These are phyloP conservation scores for Candida caryicola DNA, from an alignment of 805 yeast genomes.

Conservation along the genomic window DNA sequence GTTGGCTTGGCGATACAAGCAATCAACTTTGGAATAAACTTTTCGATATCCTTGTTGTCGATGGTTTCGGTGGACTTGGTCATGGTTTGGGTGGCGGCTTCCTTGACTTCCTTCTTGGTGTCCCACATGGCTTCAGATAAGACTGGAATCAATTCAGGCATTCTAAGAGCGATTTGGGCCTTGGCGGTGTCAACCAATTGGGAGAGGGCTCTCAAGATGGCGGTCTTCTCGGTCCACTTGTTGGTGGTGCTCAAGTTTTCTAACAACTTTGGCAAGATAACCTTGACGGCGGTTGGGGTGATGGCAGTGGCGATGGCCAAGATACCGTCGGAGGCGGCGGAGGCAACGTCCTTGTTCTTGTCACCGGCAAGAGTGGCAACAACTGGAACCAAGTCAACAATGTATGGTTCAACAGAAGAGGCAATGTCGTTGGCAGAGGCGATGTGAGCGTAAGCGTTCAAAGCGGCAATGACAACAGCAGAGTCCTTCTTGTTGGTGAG, in stretches of 20 bases:
- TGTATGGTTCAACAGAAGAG: slow-evolving; percentile 94
- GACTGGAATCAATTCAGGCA: slow-evolving; percentile 99
- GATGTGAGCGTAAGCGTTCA: slow-evolving; percentile 81
- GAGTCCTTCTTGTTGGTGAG: slow-evolving; percentile 77
- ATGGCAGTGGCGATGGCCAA: slow-evolving; percentile 72
- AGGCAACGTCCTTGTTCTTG: slow-evolving; percentile 75
- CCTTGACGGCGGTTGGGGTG: slow-evolving; percentile 93
- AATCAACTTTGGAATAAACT: slow-evolving; percentile 97
- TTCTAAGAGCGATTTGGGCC: slow-evolving; percentile 94
- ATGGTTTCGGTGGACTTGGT: slow-evolving; percentile 95
- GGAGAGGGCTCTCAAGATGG: slow-evolving; percentile 80
- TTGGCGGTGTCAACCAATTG: slow-evolving; percentile 91
- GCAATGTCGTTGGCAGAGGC: slow-evolving; percentile 75
- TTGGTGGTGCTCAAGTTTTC: slow-evolving; percentile 63
- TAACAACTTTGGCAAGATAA: slow-evolving; percentile 78
- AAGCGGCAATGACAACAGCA: slow-evolving; percentile 66
- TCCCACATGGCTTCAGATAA: slow-evolving; percentile 99
- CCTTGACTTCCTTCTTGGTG: slow-evolving; percentile 97
- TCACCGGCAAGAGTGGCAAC: slow-evolving; percentile 85
- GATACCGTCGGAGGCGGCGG: slow-evolving; percentile 73
- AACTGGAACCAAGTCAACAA: slow-evolving; percentile 70
- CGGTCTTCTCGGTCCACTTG: slow-evolving; percentile 98
- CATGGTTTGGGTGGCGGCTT: slow-evolving; percentile 93
- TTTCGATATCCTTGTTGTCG: slow-evolving; percentile 99
- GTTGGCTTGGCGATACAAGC: slow-evolving; percentile 95